Percentiles rank a stretch among this genome's conserved stretches.
phyloP scores from a whole-genome alignment of 2,329 filamentous ascomycete genomes.

The Colletotrichum plurivorum region DNA sequence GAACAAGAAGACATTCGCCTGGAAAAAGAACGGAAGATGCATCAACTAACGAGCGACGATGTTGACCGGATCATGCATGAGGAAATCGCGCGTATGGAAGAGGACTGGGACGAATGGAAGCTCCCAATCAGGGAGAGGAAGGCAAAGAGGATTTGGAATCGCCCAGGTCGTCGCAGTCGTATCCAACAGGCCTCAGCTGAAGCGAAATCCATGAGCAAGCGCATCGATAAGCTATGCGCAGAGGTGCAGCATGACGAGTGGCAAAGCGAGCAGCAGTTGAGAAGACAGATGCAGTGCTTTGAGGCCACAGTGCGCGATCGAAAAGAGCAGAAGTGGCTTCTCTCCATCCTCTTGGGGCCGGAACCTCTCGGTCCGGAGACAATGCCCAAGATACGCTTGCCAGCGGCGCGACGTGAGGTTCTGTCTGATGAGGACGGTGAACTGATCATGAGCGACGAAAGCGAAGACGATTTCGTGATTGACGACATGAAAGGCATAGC shows the following conservation, averaged over 20 bases:
- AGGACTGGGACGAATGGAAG: conserved; percentile 71
- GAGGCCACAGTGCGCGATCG: conserved; percentile 76
- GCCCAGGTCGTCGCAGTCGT: conserved; percentile 60
- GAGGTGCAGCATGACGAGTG: conserved; percentile 69
- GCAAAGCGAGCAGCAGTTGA: conserved; percentile 65
- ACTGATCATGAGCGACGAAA: conserved; percentile 63
- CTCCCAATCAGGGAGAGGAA: conserved; percentile 68
- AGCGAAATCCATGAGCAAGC: conserved; percentile 60
- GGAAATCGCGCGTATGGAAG: conserved; percentile 64
- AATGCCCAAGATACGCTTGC: conserved; percentile 47
- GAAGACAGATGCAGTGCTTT: conserved; percentile 69
- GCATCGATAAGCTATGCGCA: conserved; percentile 68
- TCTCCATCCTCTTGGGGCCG: conserved; percentile 60
- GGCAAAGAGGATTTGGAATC: conserved; percentile 74
- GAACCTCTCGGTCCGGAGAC: conserved; percentile 55
- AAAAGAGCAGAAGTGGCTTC: conserved; percentile 66
- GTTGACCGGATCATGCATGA: conserved; percentile 68
- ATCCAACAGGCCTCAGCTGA: conserved; percentile 54
- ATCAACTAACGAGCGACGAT: conserved; percentile 58
- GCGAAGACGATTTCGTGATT: conserved; percentile 66
- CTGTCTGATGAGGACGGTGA: conserved; percentile 60
- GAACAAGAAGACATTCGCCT: conserved; percentile 58
- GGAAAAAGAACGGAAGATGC: conserved; percentile 42
- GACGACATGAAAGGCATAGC: conserved; percentile 42
- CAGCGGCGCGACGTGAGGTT: conserved; percentile 36